Percentiles rank a stretch among this genome's conserved stretches.
Conservation (phyloP, 1,139 yeast genomes). For the Pichia sp. region DNA sequence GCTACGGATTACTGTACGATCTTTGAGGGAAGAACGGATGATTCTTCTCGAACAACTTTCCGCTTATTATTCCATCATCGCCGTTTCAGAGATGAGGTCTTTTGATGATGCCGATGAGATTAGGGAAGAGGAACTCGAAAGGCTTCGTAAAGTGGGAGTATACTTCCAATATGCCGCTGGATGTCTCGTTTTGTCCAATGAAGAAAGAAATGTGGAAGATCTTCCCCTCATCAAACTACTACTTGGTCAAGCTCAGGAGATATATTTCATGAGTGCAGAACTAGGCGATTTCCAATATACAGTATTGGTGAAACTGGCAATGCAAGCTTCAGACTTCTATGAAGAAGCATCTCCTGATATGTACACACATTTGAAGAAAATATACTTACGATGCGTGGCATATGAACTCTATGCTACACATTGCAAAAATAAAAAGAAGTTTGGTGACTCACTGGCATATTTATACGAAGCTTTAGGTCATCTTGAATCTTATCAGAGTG, state of each 20-base stretch:
- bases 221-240: constrained; percentile 42
- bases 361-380: constrained; percentile 44
- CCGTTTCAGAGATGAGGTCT: not conserved
- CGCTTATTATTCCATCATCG: constrained; percentile 36
- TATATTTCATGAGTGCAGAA: constrained; percentile 72
- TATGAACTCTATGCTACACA: constrained; percentile 52
- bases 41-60: constrained; percentile 74
- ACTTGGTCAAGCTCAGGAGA: constrained; percentile 86
- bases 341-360: constrained; percentile 42
- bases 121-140: too few relatives aligned
- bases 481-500: not conserved
- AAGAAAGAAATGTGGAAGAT: constrained; percentile 22
- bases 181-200: constrained; percentile 32
- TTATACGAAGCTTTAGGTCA: constrained; percentile 25
- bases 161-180: constrained; percentile 72
- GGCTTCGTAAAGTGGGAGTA: constrained; percentile 53
- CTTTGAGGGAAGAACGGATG: too few relatives aligned
- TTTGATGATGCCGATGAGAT: too few relatives aligned
- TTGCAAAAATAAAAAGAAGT: constrained; percentile 42
- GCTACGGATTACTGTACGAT: too few relatives aligned
- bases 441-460: constrained; percentile 67
- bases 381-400: constrained; percentile 67
- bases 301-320: constrained; percentile 55
- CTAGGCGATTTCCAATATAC: constrained; percentile 49
- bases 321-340: constrained; percentile 56